Percentiles rank a stretch among this genome's conserved stretches.
phyloP scores from a whole-genome alignment of 257 asterid species.

The Plantago ovata region DNA sequence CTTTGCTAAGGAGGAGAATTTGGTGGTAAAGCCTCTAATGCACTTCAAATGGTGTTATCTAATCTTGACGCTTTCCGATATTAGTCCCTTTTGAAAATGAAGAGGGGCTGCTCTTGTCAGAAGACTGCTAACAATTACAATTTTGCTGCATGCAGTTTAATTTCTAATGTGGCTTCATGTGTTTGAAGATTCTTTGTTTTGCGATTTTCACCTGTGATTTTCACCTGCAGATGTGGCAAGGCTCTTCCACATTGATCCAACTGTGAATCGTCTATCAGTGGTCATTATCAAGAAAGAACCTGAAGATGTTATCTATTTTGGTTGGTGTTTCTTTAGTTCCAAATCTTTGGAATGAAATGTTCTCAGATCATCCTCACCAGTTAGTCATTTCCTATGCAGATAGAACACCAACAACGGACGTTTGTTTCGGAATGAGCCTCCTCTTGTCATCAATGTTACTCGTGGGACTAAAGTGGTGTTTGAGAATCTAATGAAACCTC shows the following conservation, averaged over 20 bases:
- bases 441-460: slow-evolving; percentile 72
- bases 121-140: no score
- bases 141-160: no score
- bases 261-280: slow-evolving; percentile 56
- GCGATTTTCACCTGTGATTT: slow-evolving; percentile 9
- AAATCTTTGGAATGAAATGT: not conserved
- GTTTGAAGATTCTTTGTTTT: no score
- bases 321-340: slow-evolving; percentile 36
- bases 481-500: slow-evolving; percentile 91
- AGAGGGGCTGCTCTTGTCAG: no score
- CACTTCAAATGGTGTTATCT: slow-evolving; percentile 4
- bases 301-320: slow-evolving; percentile 54
- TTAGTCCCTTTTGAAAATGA: no score
- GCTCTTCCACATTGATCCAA: slow-evolving; percentile 59
- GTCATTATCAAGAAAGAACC: slow-evolving; percentile 69
- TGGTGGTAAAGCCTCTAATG: slow-evolving; percentile 53
- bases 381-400: slow-evolving; percentile 30
- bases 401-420: slow-evolving; percentile 70
- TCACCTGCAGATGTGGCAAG: slow-evolving; percentile 71
- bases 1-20: slow-evolving; percentile 54
- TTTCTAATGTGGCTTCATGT: no score
- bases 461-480: slow-evolving; percentile 81
- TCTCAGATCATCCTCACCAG: slow-evolving; percentile 5
- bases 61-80: no score
- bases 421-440: slow-evolving; percentile 70